Base-by-base conservation (phyloP, 169 alveolate genomes). In the Plasmodium billcollinsi region DNA sequence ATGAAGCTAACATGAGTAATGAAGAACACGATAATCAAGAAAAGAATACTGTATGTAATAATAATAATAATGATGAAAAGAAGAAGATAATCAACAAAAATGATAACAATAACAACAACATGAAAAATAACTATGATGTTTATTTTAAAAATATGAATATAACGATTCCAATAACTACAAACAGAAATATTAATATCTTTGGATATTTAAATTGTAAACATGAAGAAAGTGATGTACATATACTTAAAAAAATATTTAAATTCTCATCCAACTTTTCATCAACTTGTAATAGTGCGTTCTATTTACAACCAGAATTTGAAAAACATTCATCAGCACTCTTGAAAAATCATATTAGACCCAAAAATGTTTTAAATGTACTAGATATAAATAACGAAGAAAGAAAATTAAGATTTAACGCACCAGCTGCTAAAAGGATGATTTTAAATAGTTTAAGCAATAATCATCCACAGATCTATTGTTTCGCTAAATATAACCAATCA, bases 381-480 rank as follows among this genome's bases (percentile, higher is more conserved):
- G 91, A 83, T 50, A 83, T 83, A 71, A 83, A 83, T 62, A 83
- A 83, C 50, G 91, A 83, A 73, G 91, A 83, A 33, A 83, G 91
- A 18, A 83, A 83, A 59, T 85, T 58, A 15, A 52, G 91, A 39
- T 83, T 83, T 50, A 83, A 83, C 47, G 91, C 91, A 20, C 74
- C 91, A 20, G 91, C 91, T 11, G 91, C 91, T 15, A 83, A 45
- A 49, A 69, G 86, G 43, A 83, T 83, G 91, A 83, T 83, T 63
- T 26, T 83, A 50, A 83, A 83, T 52, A 83, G 91, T 63, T 52
- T 83, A 71, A 83, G 91, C 59, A 29, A 58, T 3, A 83, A 83
- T 47, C 91, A 83, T 50, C 91, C 91, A 1, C 86, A 83, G n/a
- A 83, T 83, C 39, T 83, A 71, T 50, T 70, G 73, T 18, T 83